Evolutionary conservation across 768 basidiomycete species (phyloP), one percentile per base, ranked within the genome.

Genomic region (Amylocystis lapponica): DNA sequence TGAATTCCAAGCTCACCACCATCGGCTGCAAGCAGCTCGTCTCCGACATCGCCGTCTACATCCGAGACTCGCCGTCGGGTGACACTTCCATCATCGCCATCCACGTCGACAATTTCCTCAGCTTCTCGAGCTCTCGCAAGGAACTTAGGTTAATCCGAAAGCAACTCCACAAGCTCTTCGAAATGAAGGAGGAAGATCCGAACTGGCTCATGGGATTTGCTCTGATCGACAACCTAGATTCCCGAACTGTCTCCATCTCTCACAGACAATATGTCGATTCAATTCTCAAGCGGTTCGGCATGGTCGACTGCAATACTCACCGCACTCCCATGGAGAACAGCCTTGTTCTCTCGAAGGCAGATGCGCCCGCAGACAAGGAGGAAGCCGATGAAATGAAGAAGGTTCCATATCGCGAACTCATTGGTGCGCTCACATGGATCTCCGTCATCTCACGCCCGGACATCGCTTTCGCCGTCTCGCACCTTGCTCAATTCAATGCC

Each of bases 381-480:
- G 29, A 39, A 7, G 20, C 39, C 13, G 14, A 39, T 1, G 35
- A 41, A 16, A 43, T 40, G 39, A 43, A 43, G 34, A 33, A 17
- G 31, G 19, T 17, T 6, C 14, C 14, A 17, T 33, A 33, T 14
- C 39, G 46, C 4, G 36, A 34, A 20, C 39, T 50, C 2, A 35
- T 63, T 16, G 58, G 58, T 8, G 25, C 48, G 5, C 47, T 61
- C 8, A 52, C 54, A 25, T 60, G 58, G 36, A 43, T 66, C 0
- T 48, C 64, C 3, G 39, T 64, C 1, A 53, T 53, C 8, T 65
- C 66, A 1, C 48, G 58, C 1, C 66, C 68, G 0, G 61, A 68
- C 41, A 61, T 68, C 22, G 35, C 60, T 3, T 66, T 52, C 52
- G 57, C 61, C 10, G 57, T 64, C 21, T 23, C 26, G 3, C 22